Base-by-base conservation (phyloP, 2,329 filamentous ascomycete species). In the Exophiala xenobiotica region DNA sequence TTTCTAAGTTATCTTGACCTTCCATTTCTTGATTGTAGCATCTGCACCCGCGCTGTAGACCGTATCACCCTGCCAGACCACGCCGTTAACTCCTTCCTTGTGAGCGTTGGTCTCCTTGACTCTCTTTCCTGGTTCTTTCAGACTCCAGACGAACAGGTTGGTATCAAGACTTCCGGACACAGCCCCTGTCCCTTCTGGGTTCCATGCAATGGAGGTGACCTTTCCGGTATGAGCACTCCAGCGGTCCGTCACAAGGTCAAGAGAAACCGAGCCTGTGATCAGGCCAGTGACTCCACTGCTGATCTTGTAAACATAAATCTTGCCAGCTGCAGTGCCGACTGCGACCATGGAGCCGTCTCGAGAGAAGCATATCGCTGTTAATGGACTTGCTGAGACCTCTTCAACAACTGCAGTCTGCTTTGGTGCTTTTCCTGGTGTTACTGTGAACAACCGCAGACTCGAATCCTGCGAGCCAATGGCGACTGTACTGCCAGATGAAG, bases 31-130 rank as follows among this genome's bases (percentile, higher is more conserved):
- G 41, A 99, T 80, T 1, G 88, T 86, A 26, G 89, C 92, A 78
- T 99, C 93, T 8, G 85, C 88, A 39, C 93, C 93, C 3, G 83
- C 82, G 61, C 86, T 95, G 7, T 88, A 83, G 43, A 97, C 78
- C 51, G 77, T 76, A 6, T 79, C 82, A 22, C 78, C 79, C 11
- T 88, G 78, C 90, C 92, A 99, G 9, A 80, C 80, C 12, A 97
- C 86, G 12, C 88, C 92, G 61, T 87, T 90, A 14, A 97, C 90
- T 7, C 93, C 93, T 65, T 97, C 93, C 73, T 96, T 96, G 74
- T 99, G 93, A 43, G 92, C 90, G 65, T 96, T 95, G 18, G 83
- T 73, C 11, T 84, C 86, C 74, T 93, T 92, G 61, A 95, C 81
- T 61, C 92, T 81, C 70, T 88, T 88, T 2, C 89, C 90, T 0